Evolutionary conservation across 2,329 filamentous ascomycete species (phyloP), one percentile per base, ranked within the genome.

Genomic region (Magnaporthiopsis rhizophila): DNA sequence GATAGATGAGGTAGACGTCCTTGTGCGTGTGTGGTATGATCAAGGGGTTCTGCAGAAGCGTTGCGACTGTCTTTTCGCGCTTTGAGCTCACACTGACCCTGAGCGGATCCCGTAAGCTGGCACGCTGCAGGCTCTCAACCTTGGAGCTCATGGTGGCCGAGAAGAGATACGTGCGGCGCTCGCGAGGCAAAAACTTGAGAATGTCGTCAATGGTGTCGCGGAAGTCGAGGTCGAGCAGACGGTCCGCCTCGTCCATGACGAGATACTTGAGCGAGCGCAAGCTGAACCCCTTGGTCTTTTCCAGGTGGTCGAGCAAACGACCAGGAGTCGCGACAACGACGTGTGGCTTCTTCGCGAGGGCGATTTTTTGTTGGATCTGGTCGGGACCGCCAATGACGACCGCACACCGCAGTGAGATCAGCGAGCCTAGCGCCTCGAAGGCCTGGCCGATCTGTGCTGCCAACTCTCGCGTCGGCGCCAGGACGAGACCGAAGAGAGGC

Each of bases 271-370:
- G 80, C 4, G 84, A 83, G 36, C 89, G 85, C 61, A 98, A 79
- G 1, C 89, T 93, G 77, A 99, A 98, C 13, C 95, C 94, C 76
- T 97, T 97, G 2, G 95, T 99, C 77, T 97, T 97, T 74, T 98
- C 92, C 11, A 98, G 80, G 71, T 99, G 95, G 71, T 98, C 95
- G 5, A 97, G 81, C 28, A 97, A 79, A 65, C 94, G 86, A 63
- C 93, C 94, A 0, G 94, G 94, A 0, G 94, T 97, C 0, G 94
- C 94, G 56, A 98, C 93, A 28, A 98, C 81, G 30, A 99, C 88
- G 72, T 99, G 95, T 9, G 95, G 95, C 71, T 94, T 94, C 82
- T 97, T 97, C n/a, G 90, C 92, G 0, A 99, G 84, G 0, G 93
- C 90, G 68, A 99, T 96, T 1, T 90, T 78, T 74, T 99, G 95